phyloP scores from a whole-genome alignment of 345 rosid genomes.

The Psidium friedrichsthalianum region DNA sequence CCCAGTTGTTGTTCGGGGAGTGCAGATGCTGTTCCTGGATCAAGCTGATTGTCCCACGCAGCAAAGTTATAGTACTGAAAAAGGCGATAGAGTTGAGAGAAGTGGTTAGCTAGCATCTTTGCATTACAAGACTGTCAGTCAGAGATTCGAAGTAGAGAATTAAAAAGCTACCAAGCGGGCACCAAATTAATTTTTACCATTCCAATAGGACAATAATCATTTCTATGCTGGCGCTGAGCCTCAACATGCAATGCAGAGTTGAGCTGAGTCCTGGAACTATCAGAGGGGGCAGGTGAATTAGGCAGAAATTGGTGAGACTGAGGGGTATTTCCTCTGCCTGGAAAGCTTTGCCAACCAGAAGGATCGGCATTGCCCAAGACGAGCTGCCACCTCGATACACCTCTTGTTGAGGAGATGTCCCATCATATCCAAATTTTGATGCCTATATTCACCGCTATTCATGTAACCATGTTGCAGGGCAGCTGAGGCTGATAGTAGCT shows the following conservation, averaged over 20 bases:
- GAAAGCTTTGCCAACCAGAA: not conserved
- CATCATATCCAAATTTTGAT: not conserved
- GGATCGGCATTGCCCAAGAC: not conserved
- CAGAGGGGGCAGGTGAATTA: not conserved
- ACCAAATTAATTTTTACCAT: not conserved
- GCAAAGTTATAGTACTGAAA: slow-evolving; percentile 10
- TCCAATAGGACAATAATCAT: not conserved
- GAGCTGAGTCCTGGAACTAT: not conserved
- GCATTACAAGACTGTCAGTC: not conserved
- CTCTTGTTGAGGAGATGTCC: not conserved
- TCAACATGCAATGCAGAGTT: not conserved
- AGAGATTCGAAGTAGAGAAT: not conserved
- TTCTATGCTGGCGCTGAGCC: not conserved
- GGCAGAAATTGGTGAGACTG: not conserved
- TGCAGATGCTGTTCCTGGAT: slow-evolving; percentile 4
- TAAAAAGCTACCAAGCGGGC: not conserved
- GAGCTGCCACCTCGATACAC: not conserved
- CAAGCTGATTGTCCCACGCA: slow-evolving; percentile 8
- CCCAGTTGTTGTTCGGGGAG: not conserved
- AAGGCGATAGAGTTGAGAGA: not conserved
- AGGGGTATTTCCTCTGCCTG: not conserved
- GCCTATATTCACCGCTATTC: not conserved
- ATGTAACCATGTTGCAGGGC: not conserved
- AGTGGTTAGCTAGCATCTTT: not conserved
- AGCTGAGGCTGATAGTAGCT: not conserved